Conservation (phyloP, 2,329 filamentous ascomycete genomes). For the Dothiorella sarmentorum region DNA sequence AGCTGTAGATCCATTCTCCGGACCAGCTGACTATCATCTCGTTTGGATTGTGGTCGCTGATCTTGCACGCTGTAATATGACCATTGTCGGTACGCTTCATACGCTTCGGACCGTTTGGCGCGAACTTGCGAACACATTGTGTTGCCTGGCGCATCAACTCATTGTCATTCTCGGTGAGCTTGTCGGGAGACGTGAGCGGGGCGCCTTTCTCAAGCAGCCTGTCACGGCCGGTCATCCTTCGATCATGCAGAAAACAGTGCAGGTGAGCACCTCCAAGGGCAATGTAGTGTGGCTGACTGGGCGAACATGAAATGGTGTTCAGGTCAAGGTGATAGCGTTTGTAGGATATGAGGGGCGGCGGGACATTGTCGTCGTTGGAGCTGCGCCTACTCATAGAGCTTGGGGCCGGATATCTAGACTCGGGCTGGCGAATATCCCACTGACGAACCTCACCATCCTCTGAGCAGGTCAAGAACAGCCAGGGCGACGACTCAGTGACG, state of each 20-base stretch:
- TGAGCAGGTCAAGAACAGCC: slow-evolving; percentile 66
- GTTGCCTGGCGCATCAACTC: slow-evolving; percentile 58
- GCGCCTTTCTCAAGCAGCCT: slow-evolving; percentile 52
- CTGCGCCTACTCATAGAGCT: background rate
- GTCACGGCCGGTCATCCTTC: slow-evolving; percentile 64
- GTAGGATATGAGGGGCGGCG: slow-evolving; percentile 65
- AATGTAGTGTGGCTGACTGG: slow-evolving; percentile 66
- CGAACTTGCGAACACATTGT: slow-evolving; percentile 63
- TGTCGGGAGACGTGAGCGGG: slow-evolving; percentile 40
- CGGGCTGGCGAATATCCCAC: slow-evolving; percentile 64
- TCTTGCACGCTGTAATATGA: slow-evolving; percentile 68
- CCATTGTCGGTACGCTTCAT: slow-evolving; percentile 55
- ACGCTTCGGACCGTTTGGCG: slow-evolving; percentile 55
- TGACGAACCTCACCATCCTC: slow-evolving; percentile 69
- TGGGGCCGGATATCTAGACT: slow-evolving; percentile 53
- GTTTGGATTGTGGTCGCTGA: slow-evolving; percentile 65
- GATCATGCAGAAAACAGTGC: slow-evolving; percentile 66
- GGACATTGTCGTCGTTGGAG: slow-evolving; percentile 49
- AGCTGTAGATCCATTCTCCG: slow-evolving; percentile 63
- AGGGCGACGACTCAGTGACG: slow-evolving; percentile 64
- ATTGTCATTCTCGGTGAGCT: slow-evolving; percentile 46
- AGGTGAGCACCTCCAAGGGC: slow-evolving; percentile 65
- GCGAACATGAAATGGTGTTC: slow-evolving; percentile 66
- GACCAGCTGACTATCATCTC: slow-evolving; percentile 68
- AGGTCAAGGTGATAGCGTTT: slow-evolving; percentile 60